Base-by-base conservation (phyloP, 225 moss, liverwort and hornwort genomes). In the Polytrichum formosum region DNA sequence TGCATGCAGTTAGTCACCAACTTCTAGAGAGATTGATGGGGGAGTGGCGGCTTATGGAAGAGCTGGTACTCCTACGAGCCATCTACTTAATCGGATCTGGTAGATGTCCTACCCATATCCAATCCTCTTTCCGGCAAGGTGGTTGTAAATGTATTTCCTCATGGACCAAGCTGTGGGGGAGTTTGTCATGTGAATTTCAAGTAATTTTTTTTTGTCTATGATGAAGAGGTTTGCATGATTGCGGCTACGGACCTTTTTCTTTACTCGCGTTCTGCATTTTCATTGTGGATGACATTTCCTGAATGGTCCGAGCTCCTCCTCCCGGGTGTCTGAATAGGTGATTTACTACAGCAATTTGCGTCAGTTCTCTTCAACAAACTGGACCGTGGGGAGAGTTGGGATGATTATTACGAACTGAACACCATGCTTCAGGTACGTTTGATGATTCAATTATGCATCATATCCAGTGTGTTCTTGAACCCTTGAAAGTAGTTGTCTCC, bases 11-110 rank as follows among this genome's bases (percentile, higher is more conserved):
- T 56, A 87, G 94, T 76, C 90, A 83, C 70, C 94, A 89, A 56
- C 84, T 98, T 20, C 78, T 98, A 76, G 84, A 90, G 69, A 91
- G 82, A 75, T 84, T 98, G 71, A 94, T 98, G 94, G 92, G 98
- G 69, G 94, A 94, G 79, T 94, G 94, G 94, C 94, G 90, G 62
- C 90, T 92, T 65, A 92, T 94, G 88, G 98, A 98, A 86, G 94
- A 98, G 79, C 84, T 98, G 53, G 91, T 90, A 31, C 88, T 94
- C 71, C 87, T 97, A 55, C 92, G 98, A 61, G 92, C 94, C 67
- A 94, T 98, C 66, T 98, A 92, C 81, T 82, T 98, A 81, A 85
- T 98, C 66, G 91, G 94, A 78, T 98, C 94, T 31, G 96, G 96
- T 96, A 89, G 28, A 72, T 28, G 67, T 64, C 69, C 74, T 72